Conservation (phyloP, 1,284 basidiomycete species). For the Moesziomyces globuligerus region DNA sequence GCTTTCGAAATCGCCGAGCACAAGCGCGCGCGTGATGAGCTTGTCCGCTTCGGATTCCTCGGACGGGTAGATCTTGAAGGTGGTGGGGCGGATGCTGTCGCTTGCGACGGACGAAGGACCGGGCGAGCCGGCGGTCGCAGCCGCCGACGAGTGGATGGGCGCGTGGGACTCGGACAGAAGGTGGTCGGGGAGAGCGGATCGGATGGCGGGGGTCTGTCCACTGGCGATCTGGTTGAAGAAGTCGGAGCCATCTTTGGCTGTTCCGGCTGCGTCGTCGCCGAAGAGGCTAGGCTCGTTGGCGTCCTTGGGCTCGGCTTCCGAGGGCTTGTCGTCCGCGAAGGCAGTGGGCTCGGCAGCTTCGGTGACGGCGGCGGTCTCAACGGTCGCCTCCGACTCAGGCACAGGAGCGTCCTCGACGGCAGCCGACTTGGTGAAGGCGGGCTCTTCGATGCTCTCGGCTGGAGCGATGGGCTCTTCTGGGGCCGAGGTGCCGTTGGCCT, state of each 20-base stretch:
- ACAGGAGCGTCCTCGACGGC: conserved; percentile 70
- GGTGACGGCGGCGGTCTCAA: conserved; percentile 9
- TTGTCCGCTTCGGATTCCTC: conserved; percentile 89
- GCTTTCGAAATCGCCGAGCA: conserved; percentile 91
- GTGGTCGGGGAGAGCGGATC: conserved; percentile 73
- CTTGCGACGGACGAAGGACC: conserved; percentile 79
- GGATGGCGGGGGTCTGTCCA: conserved; percentile 47
- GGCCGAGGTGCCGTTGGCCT: conserved; percentile 57
- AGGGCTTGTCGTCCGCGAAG: conserved; percentile 7
- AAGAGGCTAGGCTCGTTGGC: conserved; percentile 78
- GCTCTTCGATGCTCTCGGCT: conserved; percentile 48
- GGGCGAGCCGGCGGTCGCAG: conserved; percentile 70
- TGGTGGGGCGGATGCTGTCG: conserved; percentile 74
- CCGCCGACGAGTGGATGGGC: conserved; percentile 58
- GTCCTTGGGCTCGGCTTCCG: conserved; percentile 68
- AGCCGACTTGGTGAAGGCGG: conserved; percentile 70
- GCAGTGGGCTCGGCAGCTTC: conserved; percentile 3
- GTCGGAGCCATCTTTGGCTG: conserved; percentile 77
- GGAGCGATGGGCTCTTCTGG: conserved; percentile 60
- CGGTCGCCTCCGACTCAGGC: conserved; percentile 69
- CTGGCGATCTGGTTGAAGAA: conserved; percentile 83
- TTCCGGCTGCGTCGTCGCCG: conserved; percentile 75
- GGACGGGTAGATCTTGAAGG: conserved; percentile 89
- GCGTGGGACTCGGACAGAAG: conserved; percentile 74
- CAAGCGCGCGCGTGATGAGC: conserved; percentile 89